These are phyloP conservation scores for Isabelozyma rhagii DNA, from an alignment of 805 yeast genomes.

Conservation along the genomic window DNA sequence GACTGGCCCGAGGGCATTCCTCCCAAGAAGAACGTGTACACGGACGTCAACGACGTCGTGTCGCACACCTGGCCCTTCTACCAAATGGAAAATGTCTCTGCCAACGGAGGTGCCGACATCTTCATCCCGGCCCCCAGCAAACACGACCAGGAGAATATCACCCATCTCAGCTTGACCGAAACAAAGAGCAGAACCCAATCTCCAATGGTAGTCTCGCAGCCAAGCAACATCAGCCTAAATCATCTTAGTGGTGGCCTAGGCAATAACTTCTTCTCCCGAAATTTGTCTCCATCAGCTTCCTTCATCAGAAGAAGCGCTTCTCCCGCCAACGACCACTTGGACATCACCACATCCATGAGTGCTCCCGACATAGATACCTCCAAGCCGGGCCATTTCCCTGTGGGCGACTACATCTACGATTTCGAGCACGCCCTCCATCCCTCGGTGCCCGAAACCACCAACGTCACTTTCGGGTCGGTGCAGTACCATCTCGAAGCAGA, in stretches of 20 bases:
- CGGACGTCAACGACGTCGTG: conserved; percentile 63
- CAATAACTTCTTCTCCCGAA: conserved; percentile 22
- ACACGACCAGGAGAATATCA: conserved; percentile 28
- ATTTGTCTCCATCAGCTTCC: conserved; percentile 21
- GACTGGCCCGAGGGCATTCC: conserved; percentile 99
- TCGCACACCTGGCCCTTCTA: conserved; percentile 92
- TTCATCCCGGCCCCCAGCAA: conserved; percentile 1
- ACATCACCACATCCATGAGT: conserved; percentile 19
- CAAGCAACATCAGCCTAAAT: conserved; percentile 19
- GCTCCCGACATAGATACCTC: conserved; percentile 15
- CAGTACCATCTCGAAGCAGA: conserved; percentile 64
- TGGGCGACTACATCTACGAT: conserved; percentile 90
- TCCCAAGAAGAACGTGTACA: conserved; percentile 67
- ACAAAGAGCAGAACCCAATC: conserved; percentile 14
- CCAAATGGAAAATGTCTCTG: conserved; percentile 21
- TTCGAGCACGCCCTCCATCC: conserved; percentile 88
- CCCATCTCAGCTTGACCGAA: conserved; percentile 33
- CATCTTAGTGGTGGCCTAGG: conserved; percentile 2
- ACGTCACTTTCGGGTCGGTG: conserved; percentile 80
- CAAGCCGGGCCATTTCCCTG: conserved; percentile 47
- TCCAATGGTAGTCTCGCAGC: conserved; percentile 4
- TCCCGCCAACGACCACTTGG: conserved; percentile 25
- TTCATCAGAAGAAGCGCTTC: conserved; percentile 26
- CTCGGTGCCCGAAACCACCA: conserved; percentile 74
- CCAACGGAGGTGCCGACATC: conserved; percentile 46